phyloP scores from a whole-genome alignment of 2,329 filamentous ascomycete species.

The Xylariaceae sp. region DNA sequence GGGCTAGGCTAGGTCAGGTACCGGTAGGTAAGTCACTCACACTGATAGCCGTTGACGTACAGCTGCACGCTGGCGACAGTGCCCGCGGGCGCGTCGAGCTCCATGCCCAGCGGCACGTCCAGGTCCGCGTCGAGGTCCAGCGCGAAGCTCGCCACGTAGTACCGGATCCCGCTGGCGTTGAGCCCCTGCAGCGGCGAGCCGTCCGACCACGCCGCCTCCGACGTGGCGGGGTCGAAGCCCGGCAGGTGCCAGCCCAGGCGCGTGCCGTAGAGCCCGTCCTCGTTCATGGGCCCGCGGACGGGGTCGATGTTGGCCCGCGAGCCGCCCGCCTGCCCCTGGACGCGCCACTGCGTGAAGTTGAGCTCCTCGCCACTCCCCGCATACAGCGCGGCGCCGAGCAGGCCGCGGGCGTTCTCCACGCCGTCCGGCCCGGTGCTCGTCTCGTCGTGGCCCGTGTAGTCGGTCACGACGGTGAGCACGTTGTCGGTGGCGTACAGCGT shows the following conservation, averaged over 20 bases:
- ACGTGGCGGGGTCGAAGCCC: background rate
- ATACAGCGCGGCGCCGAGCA: background rate
- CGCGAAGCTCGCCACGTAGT: background rate
- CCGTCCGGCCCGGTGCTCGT: background rate
- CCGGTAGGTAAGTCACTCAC: background rate
- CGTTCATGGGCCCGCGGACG: conserved; percentile 1
- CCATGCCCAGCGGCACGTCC: conserved; percentile 1
- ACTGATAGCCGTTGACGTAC: conserved; percentile 1
- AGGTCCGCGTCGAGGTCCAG: conserved; percentile 1
- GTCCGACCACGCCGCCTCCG: background rate
- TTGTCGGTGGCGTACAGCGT: background rate
- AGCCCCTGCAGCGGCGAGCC: background rate
- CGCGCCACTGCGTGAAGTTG: conserved; percentile 1
- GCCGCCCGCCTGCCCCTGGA: conserved; percentile 1
- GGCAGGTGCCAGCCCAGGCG: conserved; percentile 1
- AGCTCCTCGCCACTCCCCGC: background rate
- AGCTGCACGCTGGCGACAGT: conserved; percentile 1
- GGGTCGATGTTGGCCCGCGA: background rate
- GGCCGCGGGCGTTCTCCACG: conserved; percentile 1
- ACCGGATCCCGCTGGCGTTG: background rate
- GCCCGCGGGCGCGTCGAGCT: background rate
- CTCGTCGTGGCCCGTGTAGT: conserved; percentile 2
- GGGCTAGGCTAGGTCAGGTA: no score
- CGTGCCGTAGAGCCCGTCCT: conserved; percentile 1
- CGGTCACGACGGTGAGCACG: conserved; percentile 1